Conservation (phyloP, 2,329 filamentous ascomycete genomes). For the Sclerotiophoma versabilis region DNA sequence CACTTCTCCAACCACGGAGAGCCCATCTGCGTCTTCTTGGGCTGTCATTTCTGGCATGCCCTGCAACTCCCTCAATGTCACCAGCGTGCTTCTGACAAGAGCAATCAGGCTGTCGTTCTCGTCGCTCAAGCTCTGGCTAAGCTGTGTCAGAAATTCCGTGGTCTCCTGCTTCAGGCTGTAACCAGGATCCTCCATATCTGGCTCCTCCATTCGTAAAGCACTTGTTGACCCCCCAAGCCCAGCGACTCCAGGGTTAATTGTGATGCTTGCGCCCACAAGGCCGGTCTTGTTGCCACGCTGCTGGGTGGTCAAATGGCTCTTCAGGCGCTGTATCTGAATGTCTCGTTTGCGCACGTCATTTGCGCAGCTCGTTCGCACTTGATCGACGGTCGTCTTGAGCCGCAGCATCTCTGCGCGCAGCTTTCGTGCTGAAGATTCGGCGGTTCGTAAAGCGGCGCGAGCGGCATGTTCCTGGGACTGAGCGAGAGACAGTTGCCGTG, state of each 20-base stretch:
- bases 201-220: conserved; percentile 62
- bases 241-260: conserved; percentile 50
- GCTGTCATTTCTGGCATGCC: conserved; percentile 55
- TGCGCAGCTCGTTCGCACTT: conserved; percentile 84
- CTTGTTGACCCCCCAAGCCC: conserved; percentile 34
- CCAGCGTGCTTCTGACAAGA: conserved; percentile 74
- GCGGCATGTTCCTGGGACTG: conserved; percentile 76
- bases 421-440: conserved; percentile 76
- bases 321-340: conserved; percentile 84
- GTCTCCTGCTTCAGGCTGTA: conserved; percentile 85
- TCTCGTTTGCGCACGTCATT: conserved; percentile 93
- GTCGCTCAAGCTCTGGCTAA: conserved; percentile 83
- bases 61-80: conserved; percentile 71
- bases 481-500: conserved; percentile 62
- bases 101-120: conserved; percentile 86
- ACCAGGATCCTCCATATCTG: conserved; percentile 60
- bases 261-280: conserved; percentile 57
- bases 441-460: conserved; percentile 72
- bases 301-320: conserved; percentile 79
- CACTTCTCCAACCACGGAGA: conserved; percentile 40
- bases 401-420: conserved; percentile 84
- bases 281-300: conserved; percentile 58
- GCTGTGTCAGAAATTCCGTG: conserved; percentile 84
- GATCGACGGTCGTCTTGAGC: conserved; percentile 79
- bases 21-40: conserved; percentile 32